These are phyloP conservation scores for Ceratobasidium sp. DNA, from an alignment of 1,284 basidiomycete species.

Conservation along the genomic window DNA sequence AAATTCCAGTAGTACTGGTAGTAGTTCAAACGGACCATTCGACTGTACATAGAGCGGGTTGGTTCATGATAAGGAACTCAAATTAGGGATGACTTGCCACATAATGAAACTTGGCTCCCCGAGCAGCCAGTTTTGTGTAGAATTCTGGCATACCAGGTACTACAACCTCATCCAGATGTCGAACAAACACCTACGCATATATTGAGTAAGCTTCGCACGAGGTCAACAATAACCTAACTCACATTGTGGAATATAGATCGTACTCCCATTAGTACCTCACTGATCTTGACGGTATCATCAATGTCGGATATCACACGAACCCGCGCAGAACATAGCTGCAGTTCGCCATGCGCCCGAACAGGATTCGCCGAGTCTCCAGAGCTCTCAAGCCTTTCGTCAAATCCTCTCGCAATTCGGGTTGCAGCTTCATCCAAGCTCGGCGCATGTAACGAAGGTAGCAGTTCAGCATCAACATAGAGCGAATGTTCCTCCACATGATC, in stretches of 20 bases:
- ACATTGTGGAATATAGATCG: constrained; percentile 82
- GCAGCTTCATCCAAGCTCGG: neutral
- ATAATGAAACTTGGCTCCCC: constrained; percentile 84
- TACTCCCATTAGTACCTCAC: constrained; percentile 79
- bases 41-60: constrained; percentile 66
- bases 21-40: constrained; percentile 89
- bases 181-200: constrained; percentile 65
- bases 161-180: constrained; percentile 78
- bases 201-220: neutral
- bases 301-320: constrained; percentile 91
- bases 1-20: constrained; percentile 84
- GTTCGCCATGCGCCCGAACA: constrained; percentile 45
- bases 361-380: neutral
- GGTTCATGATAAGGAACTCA: neutral
- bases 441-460: constrained; percentile 36
- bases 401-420: neutral
- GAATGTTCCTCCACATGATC: constrained; percentile 63
- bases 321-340: constrained; percentile 69
- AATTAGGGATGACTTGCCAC: constrained; percentile 69
- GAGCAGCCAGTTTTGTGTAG: constrained; percentile 77
- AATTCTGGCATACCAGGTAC: constrained; percentile 90
- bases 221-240: neutral
- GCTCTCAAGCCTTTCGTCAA: neutral
- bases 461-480: constrained; percentile 46
- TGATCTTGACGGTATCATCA: constrained; percentile 92